Conservation (phyloP, 1,139 yeast genomes). For the Suhomyces panamericanus region DNA sequence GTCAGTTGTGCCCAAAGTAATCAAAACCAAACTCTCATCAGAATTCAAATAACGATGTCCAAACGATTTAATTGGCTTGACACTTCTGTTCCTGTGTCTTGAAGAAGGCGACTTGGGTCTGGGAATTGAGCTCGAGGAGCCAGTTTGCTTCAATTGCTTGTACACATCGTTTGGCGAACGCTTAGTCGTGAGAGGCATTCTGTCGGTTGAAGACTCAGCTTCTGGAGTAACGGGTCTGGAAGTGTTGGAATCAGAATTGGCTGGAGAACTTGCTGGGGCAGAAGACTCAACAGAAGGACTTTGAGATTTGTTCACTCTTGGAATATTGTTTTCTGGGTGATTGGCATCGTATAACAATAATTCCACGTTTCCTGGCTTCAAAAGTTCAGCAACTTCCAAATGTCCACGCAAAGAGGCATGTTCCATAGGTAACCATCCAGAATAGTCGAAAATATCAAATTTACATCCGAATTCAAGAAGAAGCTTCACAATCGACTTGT, state of each 20-base stretch:
- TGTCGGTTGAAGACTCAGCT: conserved; percentile 34
- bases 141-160: conserved; percentile 37
- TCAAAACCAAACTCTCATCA: conserved; percentile 66
- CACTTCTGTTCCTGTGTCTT: conserved; percentile 23
- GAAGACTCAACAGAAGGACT: conserved; percentile 5
- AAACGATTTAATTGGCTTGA: conserved; percentile 70
- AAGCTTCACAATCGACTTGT: conserved; percentile 52
- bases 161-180: conserved; percentile 40
- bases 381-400: conserved; percentile 61
- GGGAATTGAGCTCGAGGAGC: conserved; percentile 22
- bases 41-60: conserved; percentile 75
- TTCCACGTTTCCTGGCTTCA: conserved; percentile 46
- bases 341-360: conserved; percentile 42
- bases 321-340: conserved; percentile 39
- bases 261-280: conserved; percentile 10
- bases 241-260: not conserved
- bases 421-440: conserved; percentile 97
- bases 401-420: conserved; percentile 94
- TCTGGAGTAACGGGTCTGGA: conserved; percentile 8
- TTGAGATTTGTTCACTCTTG: conserved; percentile 21
- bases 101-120: conserved; percentile 34
- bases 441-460: conserved; percentile 64
- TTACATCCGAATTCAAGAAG: conserved; percentile 57
- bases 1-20: conserved; percentile 88
- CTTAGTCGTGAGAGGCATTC: conserved; percentile 40